Evolutionary conservation across 176 grass and related monocot species (phyloP).

Genomic region (Microstegium vimineum): DNA sequence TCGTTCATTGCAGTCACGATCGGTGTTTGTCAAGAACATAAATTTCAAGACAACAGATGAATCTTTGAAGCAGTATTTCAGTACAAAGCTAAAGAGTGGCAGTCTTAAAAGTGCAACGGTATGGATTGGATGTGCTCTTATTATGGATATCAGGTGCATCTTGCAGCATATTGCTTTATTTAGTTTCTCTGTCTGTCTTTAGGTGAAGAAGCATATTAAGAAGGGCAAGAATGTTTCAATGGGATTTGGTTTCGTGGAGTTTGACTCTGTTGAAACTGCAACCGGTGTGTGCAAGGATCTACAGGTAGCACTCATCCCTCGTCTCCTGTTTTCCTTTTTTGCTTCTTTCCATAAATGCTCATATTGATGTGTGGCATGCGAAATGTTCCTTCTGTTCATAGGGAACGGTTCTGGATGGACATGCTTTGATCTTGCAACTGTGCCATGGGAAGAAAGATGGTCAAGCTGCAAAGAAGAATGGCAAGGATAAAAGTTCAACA

Average conservation of each 20-base stretch:
- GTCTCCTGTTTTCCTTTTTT: neutral
- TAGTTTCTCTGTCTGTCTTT: constrained; percentile 6
- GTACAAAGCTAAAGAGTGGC: constrained; percentile 67
- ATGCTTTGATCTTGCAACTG: constrained; percentile 91
- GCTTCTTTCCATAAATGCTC: constrained; percentile 5
- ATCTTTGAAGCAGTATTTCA: constrained; percentile 72
- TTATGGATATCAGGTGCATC: neutral
- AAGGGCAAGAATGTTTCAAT: constrained; percentile 85
- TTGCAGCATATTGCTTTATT: constrained; percentile 19
- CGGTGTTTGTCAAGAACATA: constrained; percentile 92
- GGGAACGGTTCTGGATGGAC: constrained; percentile 91
- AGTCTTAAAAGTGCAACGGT: constrained; percentile 87
- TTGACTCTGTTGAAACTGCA: constrained; percentile 90
- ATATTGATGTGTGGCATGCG: neutral
- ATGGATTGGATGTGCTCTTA: constrained; percentile 14
- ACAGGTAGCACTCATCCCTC: constrained; percentile 43
- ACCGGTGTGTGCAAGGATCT: constrained; percentile 84
- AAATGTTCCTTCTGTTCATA: constrained; percentile 23
- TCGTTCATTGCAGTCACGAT: constrained; percentile 70
- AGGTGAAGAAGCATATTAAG: constrained; percentile 81
- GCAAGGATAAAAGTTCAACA: constrained; percentile 85
- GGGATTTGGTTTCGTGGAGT: constrained; percentile 96
- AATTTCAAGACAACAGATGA: constrained; percentile 95
- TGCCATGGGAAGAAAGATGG: constrained; percentile 76
- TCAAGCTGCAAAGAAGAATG: constrained; percentile 53